Evolutionary conservation across 2,329 filamentous ascomycete genomes (phyloP).

Genomic region (Lecanicillium sp.): DNA sequence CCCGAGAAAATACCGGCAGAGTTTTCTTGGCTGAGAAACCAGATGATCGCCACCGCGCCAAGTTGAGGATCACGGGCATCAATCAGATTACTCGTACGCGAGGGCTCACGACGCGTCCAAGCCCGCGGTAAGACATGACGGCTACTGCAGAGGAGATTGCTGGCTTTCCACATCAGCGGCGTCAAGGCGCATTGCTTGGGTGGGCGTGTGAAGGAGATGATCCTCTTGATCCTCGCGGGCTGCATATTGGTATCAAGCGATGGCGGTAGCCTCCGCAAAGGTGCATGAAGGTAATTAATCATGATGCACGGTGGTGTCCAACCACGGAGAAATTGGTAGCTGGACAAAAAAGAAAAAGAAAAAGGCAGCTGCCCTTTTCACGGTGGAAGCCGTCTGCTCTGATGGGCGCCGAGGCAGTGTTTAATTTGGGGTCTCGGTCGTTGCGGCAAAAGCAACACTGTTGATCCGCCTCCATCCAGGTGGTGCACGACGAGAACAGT

Average conservation of each 20-base stretch:
- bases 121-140: too few relatives aligned
- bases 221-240: slow-evolving; percentile 1
- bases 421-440: slow-evolving; percentile 7
- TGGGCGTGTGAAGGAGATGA: too few relatives aligned
- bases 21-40: too few relatives aligned
- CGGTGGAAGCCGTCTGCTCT: background rate
- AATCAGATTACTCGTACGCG: too few relatives aligned
- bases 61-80: too few relatives aligned
- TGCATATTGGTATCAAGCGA: slow-evolving; percentile 1
- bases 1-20: too few relatives aligned
- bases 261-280: background rate
- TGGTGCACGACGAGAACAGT: background rate
- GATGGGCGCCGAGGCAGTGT: background rate
- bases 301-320: slow-evolving; percentile 1
- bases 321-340: background rate
- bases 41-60: too few relatives aligned
- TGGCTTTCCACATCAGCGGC: too few relatives aligned
- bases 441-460: slow-evolving; percentile 2
- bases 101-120: too few relatives aligned
- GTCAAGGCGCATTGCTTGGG: too few relatives aligned
- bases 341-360: background rate
- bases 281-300: slow-evolving; percentile 6
- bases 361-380: background rate
- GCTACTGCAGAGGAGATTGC: too few relatives aligned
- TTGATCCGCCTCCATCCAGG: too few relatives aligned